Base-by-base conservation (phyloP, 2,329 filamentous ascomycete genomes). In the Thielaviopsis euricoi region DNA sequence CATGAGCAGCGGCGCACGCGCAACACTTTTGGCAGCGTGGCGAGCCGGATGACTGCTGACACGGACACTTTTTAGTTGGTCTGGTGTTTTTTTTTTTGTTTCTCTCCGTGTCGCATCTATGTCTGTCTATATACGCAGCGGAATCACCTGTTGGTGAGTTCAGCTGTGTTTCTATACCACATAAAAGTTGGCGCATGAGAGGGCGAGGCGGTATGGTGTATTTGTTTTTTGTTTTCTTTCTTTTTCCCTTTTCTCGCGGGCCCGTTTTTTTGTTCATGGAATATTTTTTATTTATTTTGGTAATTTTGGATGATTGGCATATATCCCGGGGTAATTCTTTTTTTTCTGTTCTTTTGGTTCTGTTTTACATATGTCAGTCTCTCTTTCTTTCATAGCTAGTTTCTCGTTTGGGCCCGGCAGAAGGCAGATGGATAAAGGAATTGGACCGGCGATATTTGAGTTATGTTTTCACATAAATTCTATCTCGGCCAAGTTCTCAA, bases 21-120 rank as follows among this genome's bases (percentile, higher is more conserved):
- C 75, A 76, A 79, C 66, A 79, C 77, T 52, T 79, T 80, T 65
- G 77, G 76, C 58, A 73, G 74, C 2, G 66, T 75, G 58, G 71
- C 71, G 22, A 77, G 74, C 62, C 56, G 56, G 21, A 26, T 48
- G 4, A 60, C 54, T 26, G 73, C 77, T 62, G 76, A 79, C 60
- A 75, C 74, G 33, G 76, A 79, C 64, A 78, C 74, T 53, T 79
- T 78, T 65, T 79, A 73, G 25, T n/a, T 53, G 50, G 19, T 26
- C 15, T 58, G 19, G 48, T 58, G 10, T 15, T n/a, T 58, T 29
- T 37, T 58, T 13, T 33, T n/a, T 23, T 58, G 29, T 53, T 26
- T 29, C n/a, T 46, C 21, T 50, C 37, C 19, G 33, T 49, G 51
- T 48, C 21, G 48, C 53, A 26, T 21, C 19, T 53, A 13, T 22